A percentile compares a stretch with the other conserved stretches of the same genome.
Evolutionary conservation across 108 stramenopile species (phyloP).

Genomic region (Mediolabrus comicus): DNA sequence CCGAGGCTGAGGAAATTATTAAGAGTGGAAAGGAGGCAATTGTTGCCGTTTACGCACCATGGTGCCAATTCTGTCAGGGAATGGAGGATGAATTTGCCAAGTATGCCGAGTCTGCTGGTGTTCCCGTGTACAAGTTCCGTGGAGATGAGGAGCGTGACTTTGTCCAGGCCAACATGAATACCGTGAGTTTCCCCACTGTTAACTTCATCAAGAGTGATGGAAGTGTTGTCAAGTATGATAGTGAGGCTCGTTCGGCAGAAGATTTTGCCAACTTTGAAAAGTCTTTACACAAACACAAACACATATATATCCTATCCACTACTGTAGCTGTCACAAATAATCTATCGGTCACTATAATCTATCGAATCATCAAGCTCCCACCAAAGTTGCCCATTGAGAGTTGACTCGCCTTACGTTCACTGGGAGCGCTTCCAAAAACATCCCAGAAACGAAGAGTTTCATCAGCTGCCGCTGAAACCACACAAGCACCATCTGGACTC

Average conservation of each 20-base stretch:
- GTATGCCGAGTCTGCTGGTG: constrained; percentile 58
- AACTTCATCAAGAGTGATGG: constrained; percentile 87
- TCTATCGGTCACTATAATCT: neutral
- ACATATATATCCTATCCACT: neutral
- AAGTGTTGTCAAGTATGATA: constrained; percentile 88
- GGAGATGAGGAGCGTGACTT: constrained; percentile 93
- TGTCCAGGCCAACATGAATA: constrained; percentile 82
- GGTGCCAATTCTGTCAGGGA: constrained; percentile 89
- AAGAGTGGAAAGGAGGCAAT: constrained; percentile 73
- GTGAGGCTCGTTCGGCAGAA: constrained; percentile 78
- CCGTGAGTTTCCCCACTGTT: constrained; percentile 90
- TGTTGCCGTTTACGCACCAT: constrained; percentile 89
- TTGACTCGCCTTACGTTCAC: neutral
- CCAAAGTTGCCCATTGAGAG: constrained; percentile 1
- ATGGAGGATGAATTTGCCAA: constrained; percentile 86
- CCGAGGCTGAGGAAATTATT: constrained; percentile 69
- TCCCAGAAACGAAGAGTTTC: constrained; percentile 95
- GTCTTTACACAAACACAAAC: constrained; percentile 2
- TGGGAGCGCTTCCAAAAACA: constrained; percentile 54
- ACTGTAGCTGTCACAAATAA: neutral
- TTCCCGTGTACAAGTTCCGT: constrained; percentile 86
- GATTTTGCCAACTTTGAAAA: constrained; percentile 40
- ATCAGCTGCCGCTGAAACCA: constrained; percentile 85
- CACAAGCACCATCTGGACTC: constrained; percentile 78
- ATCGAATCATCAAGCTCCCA: constrained; percentile 6